Evolutionary conservation across 768 basidiomycete genomes (phyloP).

Genomic region (Termitomyces sp.): DNA sequence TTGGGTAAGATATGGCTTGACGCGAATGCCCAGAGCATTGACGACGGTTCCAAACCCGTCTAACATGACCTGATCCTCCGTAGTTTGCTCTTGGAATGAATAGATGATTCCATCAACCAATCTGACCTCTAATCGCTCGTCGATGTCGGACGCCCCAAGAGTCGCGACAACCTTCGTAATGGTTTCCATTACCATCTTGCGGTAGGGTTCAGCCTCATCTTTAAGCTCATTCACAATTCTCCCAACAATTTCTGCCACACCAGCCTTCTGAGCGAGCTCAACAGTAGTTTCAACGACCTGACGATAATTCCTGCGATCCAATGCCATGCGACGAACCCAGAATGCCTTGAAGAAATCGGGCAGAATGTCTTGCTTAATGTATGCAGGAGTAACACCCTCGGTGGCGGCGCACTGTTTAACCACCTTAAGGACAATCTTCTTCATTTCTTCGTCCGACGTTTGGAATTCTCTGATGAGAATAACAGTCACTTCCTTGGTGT

Average conservation of each 20-base stretch:
- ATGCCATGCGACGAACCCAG: conserved; percentile 97
- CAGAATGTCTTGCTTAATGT: conserved; percentile 96
- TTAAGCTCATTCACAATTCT: conserved; percentile 86
- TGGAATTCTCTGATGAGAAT: conserved; percentile 98
- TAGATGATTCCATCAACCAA: conserved; percentile 99
- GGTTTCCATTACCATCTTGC: conserved; percentile 99
- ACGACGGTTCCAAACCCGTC: conserved; percentile 98
- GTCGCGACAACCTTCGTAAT: conserved; percentile 94
- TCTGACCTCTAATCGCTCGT: conserved; percentile 90
- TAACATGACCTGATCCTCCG: conserved; percentile 98
- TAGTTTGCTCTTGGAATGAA: conserved; percentile 99
- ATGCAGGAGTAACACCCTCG: conserved; percentile 92
- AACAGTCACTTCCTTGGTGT: conserved; percentile 96
- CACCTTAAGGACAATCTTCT: conserved; percentile 98
- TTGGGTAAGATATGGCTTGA: conserved; percentile 97
- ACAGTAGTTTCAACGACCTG: conserved; percentile 99
- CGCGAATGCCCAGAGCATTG: conserved; percentile 91
- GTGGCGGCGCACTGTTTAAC: conserved; percentile 99
- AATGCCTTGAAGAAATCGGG: conserved; percentile 99
- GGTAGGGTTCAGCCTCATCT: conserved; percentile 84
- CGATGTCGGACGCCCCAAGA: conserved; percentile 95
- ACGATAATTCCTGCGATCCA: conserved; percentile 92
- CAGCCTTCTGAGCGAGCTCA: conserved; percentile 95
- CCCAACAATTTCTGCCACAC: conserved; percentile 94
- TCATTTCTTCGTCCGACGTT: conserved; percentile 99